phyloP scores from a whole-genome alignment of 129 eudicot species.

The Heracleum sosnowskyi region DNA sequence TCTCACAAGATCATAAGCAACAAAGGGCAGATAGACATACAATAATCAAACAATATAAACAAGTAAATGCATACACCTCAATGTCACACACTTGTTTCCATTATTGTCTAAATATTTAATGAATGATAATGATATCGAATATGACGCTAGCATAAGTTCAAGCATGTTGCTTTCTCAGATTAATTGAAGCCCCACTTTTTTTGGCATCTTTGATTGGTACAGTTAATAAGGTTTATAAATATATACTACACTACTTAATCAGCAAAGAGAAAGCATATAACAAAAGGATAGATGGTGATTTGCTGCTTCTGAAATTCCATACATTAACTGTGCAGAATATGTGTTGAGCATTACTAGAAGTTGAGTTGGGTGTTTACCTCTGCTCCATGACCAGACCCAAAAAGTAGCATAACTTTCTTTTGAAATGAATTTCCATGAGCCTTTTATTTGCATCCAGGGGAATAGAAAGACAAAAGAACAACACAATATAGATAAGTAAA shows the following conservation, averaged over 20 bases:
- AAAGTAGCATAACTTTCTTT: constrained; percentile 72
- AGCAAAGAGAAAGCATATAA: background rate
- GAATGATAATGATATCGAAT: background rate
- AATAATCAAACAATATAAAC: background rate
- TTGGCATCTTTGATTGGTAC: background rate
- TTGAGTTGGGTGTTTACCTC: constrained; percentile 40
- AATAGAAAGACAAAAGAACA: background rate
- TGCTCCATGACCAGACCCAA: constrained; percentile 62
- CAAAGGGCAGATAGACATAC: background rate
- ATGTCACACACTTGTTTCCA: background rate
- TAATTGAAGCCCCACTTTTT: background rate
- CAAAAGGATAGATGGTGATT: background rate
- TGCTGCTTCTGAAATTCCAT: background rate
- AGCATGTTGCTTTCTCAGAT: background rate
- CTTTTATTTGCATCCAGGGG: constrained; percentile 25
- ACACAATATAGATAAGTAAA: background rate
- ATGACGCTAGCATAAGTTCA: background rate
- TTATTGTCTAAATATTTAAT: background rate
- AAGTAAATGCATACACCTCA: background rate
- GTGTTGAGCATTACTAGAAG: background rate
- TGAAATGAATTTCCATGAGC: constrained; percentile 95
- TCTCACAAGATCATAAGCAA: background rate
- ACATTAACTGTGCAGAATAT: background rate
- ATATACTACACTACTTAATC: background rate
- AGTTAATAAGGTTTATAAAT: background rate